These are phyloP conservation scores for Nothophytophthora sp. DNA, from an alignment of 352 stramenopile genomes.

Conservation along the genomic window DNA sequence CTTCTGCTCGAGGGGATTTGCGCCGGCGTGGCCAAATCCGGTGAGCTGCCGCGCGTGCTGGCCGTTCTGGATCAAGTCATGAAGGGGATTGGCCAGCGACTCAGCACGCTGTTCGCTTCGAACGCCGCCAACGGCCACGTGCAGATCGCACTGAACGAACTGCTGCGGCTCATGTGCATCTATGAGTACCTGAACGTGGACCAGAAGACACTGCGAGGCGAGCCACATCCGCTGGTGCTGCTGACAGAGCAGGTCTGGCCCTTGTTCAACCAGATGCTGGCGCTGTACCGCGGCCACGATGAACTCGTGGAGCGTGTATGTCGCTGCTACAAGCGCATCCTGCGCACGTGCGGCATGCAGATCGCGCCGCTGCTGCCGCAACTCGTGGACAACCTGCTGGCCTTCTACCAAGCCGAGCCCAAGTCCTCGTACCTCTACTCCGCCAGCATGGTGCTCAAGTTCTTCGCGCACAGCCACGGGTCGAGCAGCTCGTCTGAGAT, in stretches of 20 bases:
- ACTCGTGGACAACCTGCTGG: slow-evolving; percentile 77
- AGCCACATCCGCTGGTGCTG: slow-evolving; percentile 54
- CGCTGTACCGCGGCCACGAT: slow-evolving; percentile 71
- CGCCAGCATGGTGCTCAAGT: slow-evolving; percentile 84
- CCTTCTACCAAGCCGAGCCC: slow-evolving; percentile 74
- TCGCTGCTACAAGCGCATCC: slow-evolving; percentile 87
- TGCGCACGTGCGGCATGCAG: slow-evolving; percentile 60
- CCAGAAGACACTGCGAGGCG: slow-evolving; percentile 18
- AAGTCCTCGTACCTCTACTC: slow-evolving; percentile 88
- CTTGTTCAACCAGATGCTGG: slow-evolving; percentile 77
- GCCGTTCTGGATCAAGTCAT: slow-evolving; percentile 67
- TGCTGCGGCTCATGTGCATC: slow-evolving; percentile 82
- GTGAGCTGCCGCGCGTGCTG: slow-evolving; percentile 47
- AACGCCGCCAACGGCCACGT: slow-evolving; percentile 32
- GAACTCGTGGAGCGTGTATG: slow-evolving; percentile 85
- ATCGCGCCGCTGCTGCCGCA: slow-evolving; percentile 73
- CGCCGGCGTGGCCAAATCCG: slow-evolving; percentile 47
- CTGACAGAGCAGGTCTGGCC: slow-evolving; percentile 83
- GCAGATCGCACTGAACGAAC: slow-evolving; percentile 55
- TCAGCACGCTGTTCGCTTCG: slow-evolving; percentile 47
- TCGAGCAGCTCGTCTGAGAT: slow-evolving; percentile 33
- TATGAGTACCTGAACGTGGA: slow-evolving; percentile 76
- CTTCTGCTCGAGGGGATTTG: slow-evolving; percentile 84
- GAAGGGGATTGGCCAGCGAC: slow-evolving; percentile 56
- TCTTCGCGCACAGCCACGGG: slow-evolving; percentile 41